Base-by-base conservation (phyloP, 371 early-diverging fungal genomes). In the Mortierella sp. region DNA sequence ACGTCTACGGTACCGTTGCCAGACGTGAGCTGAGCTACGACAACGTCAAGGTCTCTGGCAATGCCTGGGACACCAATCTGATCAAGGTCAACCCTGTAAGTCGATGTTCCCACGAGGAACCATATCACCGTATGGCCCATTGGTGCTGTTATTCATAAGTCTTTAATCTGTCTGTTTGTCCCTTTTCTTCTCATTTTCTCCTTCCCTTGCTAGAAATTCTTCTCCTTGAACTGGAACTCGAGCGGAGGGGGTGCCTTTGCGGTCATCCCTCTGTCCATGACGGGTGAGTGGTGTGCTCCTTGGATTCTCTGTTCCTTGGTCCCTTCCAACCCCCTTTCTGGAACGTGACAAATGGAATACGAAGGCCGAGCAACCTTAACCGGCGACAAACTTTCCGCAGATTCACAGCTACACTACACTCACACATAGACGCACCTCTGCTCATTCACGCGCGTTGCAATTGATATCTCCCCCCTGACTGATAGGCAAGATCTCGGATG, bases 171-270 rank as follows among this genome's bases (percentile, higher is more conserved):
- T n/a, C n/a, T n/a, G n/a, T n/a, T n/a, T n/a, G n/a, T n/a, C n/a
- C n/a, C n/a, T n/a, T n/a, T n/a, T n/a, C n/a, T n/a, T n/a, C n/a
- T n/a, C n/a, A 19, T 30, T 49, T 2, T 17, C 12, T 30, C 27
- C 27, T 50, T 24, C 12, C 19, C n/a, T 27, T 67, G 15, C 19
- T 78, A 90, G 88, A 81, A 84, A 61, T 99, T 95, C 86, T 70
- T 98, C 60, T 89, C 97, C 12, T 88, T 98, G 60, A 97, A 99
- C 89, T 92, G 97, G 92, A 94, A 96, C 73, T 90, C 96, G 27
- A 91, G 93, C 43, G 99, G 99, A 63, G 99, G 99, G 78, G 99
- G 99, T 55, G 94, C 97, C 2, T 99, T 99, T 84, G 93, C 95
- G 62, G 97, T 99, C 14, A 87, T 98, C 53, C 95, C 98, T 11